These are phyloP conservation scores for Arachis hypogaea DNA, from an alignment of 306 rosid species.

Conservation along the genomic window DNA sequence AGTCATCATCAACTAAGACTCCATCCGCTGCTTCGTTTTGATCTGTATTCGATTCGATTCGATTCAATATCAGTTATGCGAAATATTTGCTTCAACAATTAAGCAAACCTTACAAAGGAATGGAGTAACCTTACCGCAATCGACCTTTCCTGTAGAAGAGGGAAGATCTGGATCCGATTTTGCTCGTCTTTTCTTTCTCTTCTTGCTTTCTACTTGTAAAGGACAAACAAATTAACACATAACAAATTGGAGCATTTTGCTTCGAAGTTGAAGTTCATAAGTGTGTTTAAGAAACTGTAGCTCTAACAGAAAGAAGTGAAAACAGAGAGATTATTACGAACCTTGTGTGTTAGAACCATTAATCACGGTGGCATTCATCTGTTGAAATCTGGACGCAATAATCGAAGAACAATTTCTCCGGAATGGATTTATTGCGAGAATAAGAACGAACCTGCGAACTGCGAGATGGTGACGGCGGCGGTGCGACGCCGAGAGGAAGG, in stretches of 20 bases:
- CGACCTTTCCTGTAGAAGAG: slow-evolving; percentile 33
- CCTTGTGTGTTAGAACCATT: slow-evolving; percentile 40
- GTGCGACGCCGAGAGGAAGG: too few species aligned
- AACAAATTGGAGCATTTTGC: slow-evolving; percentile 6
- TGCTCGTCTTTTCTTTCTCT: slow-evolving; percentile 45
- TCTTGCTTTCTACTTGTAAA: slow-evolving; percentile 35
- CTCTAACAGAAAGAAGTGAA: background rate
- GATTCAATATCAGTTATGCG: slow-evolving; percentile 8
- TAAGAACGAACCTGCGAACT: too few species aligned
- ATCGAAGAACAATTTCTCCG: slow-evolving; percentile 40
- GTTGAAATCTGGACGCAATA: slow-evolving; percentile 53
- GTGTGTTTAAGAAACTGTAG: slow-evolving; percentile 19
- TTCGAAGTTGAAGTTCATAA: slow-evolving; percentile 26
- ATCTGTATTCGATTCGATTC: slow-evolving; percentile 3
- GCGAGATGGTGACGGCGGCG: too few species aligned
- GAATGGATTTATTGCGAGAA: too few species aligned
- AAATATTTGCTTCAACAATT: background rate
- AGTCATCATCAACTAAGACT: slow-evolving; percentile 54
- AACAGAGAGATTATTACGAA: too few species aligned
- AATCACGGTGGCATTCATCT: slow-evolving; percentile 47
- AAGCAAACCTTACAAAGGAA: too few species aligned
- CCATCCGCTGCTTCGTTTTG: slow-evolving; percentile 54
- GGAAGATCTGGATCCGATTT: slow-evolving; percentile 46
- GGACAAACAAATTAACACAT: background rate
- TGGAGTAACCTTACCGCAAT: slow-evolving; percentile 44